These are phyloP conservation scores for Jasminum sambac DNA, from an alignment of 257 asterid genomes.

Conservation along the genomic window DNA sequence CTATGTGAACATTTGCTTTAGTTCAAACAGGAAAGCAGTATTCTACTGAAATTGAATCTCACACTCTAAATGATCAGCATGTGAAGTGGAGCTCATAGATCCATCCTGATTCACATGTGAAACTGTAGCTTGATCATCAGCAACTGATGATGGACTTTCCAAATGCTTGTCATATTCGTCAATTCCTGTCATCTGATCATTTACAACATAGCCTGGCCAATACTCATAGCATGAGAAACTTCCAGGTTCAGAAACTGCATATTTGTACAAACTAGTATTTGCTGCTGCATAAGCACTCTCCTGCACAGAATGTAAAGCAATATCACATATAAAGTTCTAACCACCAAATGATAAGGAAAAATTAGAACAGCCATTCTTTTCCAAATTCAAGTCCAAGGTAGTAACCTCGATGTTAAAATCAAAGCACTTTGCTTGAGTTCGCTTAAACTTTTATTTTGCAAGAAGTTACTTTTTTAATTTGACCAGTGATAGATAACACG, in stretches of 20 bases:
- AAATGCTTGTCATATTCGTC: constrained; percentile 47
- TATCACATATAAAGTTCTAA: constrained; percentile 16
- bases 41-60: constrained; percentile 35
- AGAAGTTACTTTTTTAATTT: too few relatives aligned
- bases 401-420: neutral
- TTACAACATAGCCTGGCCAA: constrained; percentile 55
- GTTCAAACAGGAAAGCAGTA: neutral
- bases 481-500: too few relatives aligned
- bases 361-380: neutral
- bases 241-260: constrained; percentile 68
- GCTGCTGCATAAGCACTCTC: constrained; percentile 62
- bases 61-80: constrained; percentile 61
- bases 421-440: neutral
- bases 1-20: neutral
- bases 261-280: constrained; percentile 63
- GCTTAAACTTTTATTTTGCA: too few relatives aligned
- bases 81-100: constrained; percentile 43
- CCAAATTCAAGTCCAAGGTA: neutral
- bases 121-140: constrained; percentile 47
- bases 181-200: constrained; percentile 39
- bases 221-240: constrained; percentile 65
- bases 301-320: constrained; percentile 46
- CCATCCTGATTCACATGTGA: constrained; percentile 41
- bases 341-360: neutral
- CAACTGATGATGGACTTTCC: constrained; percentile 43